Conservation (phyloP, 2,329 filamentous ascomycete species). For the Ophiostoma montium region DNA sequence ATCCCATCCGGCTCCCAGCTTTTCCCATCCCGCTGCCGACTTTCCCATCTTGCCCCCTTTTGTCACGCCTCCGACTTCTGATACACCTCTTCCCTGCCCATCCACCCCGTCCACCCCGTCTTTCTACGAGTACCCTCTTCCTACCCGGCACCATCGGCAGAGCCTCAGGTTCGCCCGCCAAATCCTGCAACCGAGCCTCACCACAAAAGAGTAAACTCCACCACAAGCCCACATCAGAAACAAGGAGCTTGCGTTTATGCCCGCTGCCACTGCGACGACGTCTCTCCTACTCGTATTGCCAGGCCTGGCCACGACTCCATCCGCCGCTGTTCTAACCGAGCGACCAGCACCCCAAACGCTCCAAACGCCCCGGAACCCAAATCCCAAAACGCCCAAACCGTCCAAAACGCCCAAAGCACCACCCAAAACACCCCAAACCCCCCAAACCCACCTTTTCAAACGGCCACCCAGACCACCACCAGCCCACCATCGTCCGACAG, state of each 20-base stretch:
- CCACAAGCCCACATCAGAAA: neutral
- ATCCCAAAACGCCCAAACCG: too few species aligned
- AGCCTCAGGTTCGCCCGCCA: too few species aligned
- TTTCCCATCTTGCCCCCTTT: slow-evolving; percentile 5
- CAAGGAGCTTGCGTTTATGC: neutral
- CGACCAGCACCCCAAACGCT: neutral
- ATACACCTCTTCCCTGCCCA: neutral
- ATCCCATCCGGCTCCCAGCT: neutral
- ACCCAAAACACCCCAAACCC: slow-evolving; percentile 1
- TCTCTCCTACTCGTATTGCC: neutral
- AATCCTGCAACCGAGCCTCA: too few species aligned
- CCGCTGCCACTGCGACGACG: neutral
- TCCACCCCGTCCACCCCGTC: neutral
- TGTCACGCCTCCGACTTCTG: neutral
- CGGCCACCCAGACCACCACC: neutral
- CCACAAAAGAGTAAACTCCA: slow-evolving; percentile 22
- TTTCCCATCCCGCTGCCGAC: slow-evolving; percentile 2
- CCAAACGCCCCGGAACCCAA: too few species aligned
- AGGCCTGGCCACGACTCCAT: too few species aligned
- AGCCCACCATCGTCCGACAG: slow-evolving; percentile 26
- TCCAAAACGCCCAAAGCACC: too few species aligned
- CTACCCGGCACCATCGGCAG: too few species aligned
- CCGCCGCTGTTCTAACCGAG: too few species aligned
- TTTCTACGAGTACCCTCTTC: too few species aligned
- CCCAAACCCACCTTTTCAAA: slow-evolving; percentile 17